Evolutionary conservation across 2,329 filamentous ascomycete species (phyloP).

Genomic region (Alternaria conjuncta): DNA sequence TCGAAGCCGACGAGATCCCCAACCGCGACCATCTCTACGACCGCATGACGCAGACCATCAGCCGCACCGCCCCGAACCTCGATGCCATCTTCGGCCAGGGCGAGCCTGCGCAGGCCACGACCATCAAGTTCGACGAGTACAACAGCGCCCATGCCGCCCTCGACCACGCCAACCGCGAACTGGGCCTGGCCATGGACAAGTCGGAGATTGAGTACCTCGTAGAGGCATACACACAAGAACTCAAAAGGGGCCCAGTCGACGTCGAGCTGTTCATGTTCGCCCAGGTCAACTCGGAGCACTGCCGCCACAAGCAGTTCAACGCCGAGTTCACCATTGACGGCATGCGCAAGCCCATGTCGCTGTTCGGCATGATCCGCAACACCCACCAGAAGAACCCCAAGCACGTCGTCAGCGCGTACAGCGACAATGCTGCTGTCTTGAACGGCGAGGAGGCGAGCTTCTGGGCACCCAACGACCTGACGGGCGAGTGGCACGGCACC

Average conservation of each 20-base stretch:
- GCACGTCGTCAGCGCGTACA: constrained; percentile 93
- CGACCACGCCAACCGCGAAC: constrained; percentile 80
- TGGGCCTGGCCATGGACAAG: constrained; percentile 85
- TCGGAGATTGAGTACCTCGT: constrained; percentile 94
- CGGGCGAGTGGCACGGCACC: constrained; percentile 84
- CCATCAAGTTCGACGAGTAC: constrained; percentile 72
- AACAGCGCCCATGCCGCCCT: constrained; percentile 73
- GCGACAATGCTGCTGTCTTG: constrained; percentile 95
- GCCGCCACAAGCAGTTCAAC: constrained; percentile 90
- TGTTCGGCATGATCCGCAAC: constrained; percentile 97
- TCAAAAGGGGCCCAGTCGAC: constrained; percentile 75
- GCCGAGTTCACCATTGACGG: constrained; percentile 96
- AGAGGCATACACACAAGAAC: constrained; percentile 73
- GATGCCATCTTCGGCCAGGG: constrained; percentile 79
- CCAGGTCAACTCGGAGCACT: constrained; percentile 98
- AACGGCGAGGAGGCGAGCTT: constrained; percentile 73
- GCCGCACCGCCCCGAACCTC: constrained; percentile 70
- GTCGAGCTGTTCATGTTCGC: constrained; percentile 99
- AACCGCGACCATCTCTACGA: constrained; percentile 81
- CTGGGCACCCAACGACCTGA: constrained; percentile 88
- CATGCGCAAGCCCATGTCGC: constrained; percentile 74
- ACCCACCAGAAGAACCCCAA: constrained; percentile 81
- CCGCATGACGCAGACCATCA: constrained; percentile 91
- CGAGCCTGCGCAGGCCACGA: constrained; percentile 68
- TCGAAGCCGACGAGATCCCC: constrained; percentile 59